Percentiles rank a stretch among this genome's conserved stretches.
phyloP scores from a whole-genome alignment of 176 grass and related monocot species.

The Eragrostis curvula region DNA sequence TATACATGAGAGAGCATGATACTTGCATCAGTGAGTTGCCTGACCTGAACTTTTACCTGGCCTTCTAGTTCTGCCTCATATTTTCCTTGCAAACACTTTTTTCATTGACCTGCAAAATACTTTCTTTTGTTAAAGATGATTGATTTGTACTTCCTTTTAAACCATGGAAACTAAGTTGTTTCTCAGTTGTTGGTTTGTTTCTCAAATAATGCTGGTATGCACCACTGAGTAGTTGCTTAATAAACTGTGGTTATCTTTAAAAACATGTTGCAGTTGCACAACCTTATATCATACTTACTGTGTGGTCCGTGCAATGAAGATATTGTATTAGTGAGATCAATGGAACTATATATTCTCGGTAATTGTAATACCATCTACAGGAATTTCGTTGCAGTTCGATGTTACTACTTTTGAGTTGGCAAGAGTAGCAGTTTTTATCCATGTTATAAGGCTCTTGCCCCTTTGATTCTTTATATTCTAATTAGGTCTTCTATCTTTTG shows the following conservation, averaged over 20 bases:
- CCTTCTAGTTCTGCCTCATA: slow-evolving; percentile 15
- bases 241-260: slow-evolving; percentile 12
- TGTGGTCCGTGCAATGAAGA: neutral
- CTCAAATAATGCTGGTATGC: slow-evolving; percentile 1
- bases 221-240: slow-evolving; percentile 10
- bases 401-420: neutral
- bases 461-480: neutral
- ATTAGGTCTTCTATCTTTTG: neutral
- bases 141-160: slow-evolving; percentile 18
- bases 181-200: slow-evolving; percentile 10
- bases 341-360: neutral
- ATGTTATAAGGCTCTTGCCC: neutral
- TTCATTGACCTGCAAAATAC: neutral
- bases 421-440: neutral
- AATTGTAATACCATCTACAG: neutral
- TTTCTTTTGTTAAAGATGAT: slow-evolving; percentile 34
- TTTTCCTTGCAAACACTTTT: slow-evolving; percentile 15
- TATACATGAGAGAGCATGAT: slow-evolving; percentile 94
- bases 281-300: neutral
- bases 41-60: slow-evolving; percentile 11
- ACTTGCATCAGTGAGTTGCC: slow-evolving; percentile 83
- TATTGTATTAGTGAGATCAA: slow-evolving; percentile 6
- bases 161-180: neutral
- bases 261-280: slow-evolving; percentile 20
- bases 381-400: neutral